Evolutionary conservation across 2,329 filamentous ascomycete species (phyloP).

Genomic region (Sporothrix humicola): DNA sequence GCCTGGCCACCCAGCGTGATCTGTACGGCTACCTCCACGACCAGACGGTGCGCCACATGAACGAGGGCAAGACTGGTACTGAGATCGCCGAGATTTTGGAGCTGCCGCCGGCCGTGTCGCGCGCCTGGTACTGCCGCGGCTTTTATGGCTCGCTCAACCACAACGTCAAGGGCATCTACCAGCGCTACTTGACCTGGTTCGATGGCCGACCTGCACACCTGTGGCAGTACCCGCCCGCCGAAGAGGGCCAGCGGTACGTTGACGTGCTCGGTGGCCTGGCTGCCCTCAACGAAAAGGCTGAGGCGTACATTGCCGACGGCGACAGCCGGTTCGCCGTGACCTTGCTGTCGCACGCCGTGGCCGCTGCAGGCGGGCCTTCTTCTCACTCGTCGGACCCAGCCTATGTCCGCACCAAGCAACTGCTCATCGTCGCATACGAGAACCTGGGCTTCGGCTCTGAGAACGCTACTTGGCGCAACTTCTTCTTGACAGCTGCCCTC

Average conservation of each 20-base stretch:
- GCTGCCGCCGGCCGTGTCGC: conserved; percentile 29
- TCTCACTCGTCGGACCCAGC: background rate
- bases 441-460: conserved; percentile 27
- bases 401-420: conserved; percentile 24
- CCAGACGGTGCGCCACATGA: conserved; percentile 31
- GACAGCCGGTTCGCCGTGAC: conserved; percentile 32
- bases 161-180: conserved; percentile 33
- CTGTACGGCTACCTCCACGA: conserved; percentile 31
- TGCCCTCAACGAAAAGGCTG: conserved; percentile 20
- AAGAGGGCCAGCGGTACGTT: conserved; percentile 29
- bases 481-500: conserved; percentile 29
- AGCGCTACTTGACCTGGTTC: conserved; percentile 32
- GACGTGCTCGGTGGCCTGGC: conserved; percentile 27
- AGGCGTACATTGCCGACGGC: conserved; percentile 17
- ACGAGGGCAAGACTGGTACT: conserved; percentile 24
- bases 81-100: conserved; percentile 27
- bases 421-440: conserved; percentile 30
- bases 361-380: background rate
- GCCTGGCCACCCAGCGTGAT: conserved; percentile 28
- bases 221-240: conserved; percentile 22
- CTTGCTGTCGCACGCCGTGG: conserved; percentile 25
- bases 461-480: conserved; percentile 33
- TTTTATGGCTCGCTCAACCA: conserved; percentile 31
- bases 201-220: conserved; percentile 30
- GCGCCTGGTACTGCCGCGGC: conserved; percentile 31